Evolutionary conservation across 2,329 filamentous ascomycete species (phyloP).

Genomic region (Aspergillus oerlinghausenensis): DNA sequence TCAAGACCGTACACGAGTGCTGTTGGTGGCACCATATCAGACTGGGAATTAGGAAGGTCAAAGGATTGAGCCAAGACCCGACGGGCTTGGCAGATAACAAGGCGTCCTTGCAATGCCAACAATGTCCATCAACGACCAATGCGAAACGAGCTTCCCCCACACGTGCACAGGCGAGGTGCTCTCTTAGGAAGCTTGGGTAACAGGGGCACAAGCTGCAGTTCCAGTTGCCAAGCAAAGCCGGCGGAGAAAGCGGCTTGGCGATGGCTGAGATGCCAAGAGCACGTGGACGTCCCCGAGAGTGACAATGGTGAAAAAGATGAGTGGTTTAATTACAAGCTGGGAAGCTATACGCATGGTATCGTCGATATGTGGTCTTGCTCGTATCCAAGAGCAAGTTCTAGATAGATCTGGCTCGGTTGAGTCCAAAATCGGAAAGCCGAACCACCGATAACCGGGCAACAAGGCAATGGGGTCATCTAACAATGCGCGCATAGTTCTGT

Average conservation of each 20-base stretch:
- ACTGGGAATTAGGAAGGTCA: not conserved
- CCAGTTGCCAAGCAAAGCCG: slow-evolving; percentile 2
- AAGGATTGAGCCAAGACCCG: not conserved
- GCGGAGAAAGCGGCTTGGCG: slow-evolving; percentile 3
- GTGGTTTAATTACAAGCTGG: not conserved
- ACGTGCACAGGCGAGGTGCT: slow-evolving; percentile 10
- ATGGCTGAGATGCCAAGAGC: slow-evolving; percentile 5
- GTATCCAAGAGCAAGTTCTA: not conserved
- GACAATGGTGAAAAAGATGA: not conserved
- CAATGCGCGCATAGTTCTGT: not conserved
- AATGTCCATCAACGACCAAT: slow-evolving; percentile 6
- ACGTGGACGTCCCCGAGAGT: slow-evolving; percentile 1
- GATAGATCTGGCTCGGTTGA: not conserved
- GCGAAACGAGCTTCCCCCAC: slow-evolving; percentile 3
- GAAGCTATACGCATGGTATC: not conserved
- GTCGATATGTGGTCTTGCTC: not conserved
- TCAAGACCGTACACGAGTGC: not conserved
- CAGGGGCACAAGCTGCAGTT: not conserved
- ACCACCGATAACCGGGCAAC: not conserved
- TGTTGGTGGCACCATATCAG: not conserved
- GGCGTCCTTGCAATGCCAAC: not conserved
- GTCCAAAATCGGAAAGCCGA: not conserved
- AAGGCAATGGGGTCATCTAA: not conserved
- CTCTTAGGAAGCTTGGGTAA: slow-evolving; percentile 4
- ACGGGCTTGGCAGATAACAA: slow-evolving; percentile 10